A percentile compares a stretch with the other conserved stretches of the same genome.
These are phyloP conservation scores for Akanthomyces lecanii DNA, from an alignment of 2,329 filamentous ascomycete genomes.

Conservation along the genomic window DNA sequence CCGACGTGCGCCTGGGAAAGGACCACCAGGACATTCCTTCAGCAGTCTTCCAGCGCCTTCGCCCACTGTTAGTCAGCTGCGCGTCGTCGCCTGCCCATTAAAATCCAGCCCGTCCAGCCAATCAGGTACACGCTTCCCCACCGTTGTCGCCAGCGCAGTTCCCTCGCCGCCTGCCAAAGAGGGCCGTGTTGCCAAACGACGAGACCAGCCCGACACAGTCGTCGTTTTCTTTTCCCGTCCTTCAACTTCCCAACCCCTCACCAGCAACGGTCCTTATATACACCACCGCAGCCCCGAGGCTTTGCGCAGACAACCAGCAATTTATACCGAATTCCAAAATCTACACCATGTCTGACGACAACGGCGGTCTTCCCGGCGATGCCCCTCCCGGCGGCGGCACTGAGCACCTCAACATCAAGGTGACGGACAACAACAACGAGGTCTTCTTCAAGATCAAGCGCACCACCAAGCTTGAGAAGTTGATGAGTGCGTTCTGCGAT, in stretches of 20 bases:
- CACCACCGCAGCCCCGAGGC: not conserved
- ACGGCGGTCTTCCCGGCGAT: constrained; percentile 43
- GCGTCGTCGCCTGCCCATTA: not conserved
- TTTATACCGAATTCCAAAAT: not conserved
- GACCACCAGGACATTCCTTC: not conserved
- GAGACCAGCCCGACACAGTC: not conserved
- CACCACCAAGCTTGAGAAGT: constrained; percentile 89
- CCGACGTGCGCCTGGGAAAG: not conserved
- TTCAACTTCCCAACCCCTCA: not conserved
- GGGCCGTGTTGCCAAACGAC: constrained; percentile 5
- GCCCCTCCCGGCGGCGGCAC: constrained; percentile 45
- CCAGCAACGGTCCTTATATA: not conserved
- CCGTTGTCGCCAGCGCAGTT: not conserved
- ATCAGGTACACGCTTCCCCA: constrained; percentile 7
- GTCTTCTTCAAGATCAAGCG: constrained; percentile 99
- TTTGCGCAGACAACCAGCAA: not conserved
- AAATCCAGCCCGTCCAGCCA: not conserved
- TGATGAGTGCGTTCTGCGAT: constrained; percentile 98
- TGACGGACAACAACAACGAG: constrained; percentile 98
- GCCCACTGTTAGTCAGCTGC: constrained; percentile 10
- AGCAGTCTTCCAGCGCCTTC: constrained; percentile 11
- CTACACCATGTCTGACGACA: constrained; percentile 47
- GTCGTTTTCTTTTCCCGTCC: not conserved
- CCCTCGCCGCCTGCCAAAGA: not conserved
- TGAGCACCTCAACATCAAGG: constrained; percentile 98